Evolutionary conservation across 208 protist species (phyloP).

Genomic region (Trypanosoma grayi): DNA sequence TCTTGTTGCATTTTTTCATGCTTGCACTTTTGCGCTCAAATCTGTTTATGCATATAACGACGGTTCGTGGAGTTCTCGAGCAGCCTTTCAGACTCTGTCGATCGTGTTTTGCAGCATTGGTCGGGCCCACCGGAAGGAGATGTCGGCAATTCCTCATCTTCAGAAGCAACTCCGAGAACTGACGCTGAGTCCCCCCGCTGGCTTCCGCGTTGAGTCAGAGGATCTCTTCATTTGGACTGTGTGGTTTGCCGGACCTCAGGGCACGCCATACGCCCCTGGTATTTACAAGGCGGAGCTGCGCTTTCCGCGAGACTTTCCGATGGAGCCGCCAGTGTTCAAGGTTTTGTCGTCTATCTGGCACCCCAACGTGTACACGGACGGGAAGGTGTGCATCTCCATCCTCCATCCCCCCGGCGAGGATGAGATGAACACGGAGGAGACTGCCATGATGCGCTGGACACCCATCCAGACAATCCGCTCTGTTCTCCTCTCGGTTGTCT

Average conservation of each 20-base stretch:
- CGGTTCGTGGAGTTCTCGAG: too few relatives aligned
- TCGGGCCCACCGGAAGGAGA: conserved; percentile 6
- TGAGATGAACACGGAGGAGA: conserved; percentile 88
- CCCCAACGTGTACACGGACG: conserved; percentile 96
- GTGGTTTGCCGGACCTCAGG: conserved; percentile 86
- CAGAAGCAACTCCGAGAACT: conserved; percentile 92
- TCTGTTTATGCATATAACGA: too few relatives aligned
- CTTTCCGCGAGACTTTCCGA: conserved; percentile 96
- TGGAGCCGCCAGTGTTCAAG: conserved; percentile 93
- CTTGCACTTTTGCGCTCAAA: conserved; percentile 4
- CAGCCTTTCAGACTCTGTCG: neutral
- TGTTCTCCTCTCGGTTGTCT: conserved; percentile 94
- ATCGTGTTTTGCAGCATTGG: neutral
- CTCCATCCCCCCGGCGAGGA: conserved; percentile 97
- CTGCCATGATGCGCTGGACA: conserved; percentile 95
- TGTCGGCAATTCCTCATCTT: conserved; percentile 83
- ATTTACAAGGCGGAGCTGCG: conserved; percentile 90
- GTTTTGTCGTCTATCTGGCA: conserved; percentile 97
- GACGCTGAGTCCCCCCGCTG: conserved; percentile 83
- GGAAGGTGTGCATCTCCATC: conserved; percentile 98
- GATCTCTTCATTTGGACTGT: conserved; percentile 92
- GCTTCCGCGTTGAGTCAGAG: conserved; percentile 90
- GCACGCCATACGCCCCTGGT: conserved; percentile 86
- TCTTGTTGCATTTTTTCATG: neutral
- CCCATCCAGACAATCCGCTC: conserved; percentile 95